phyloP scores from a whole-genome alignment of 2,329 filamentous ascomycete genomes.

The Paramyrothecium sp. region DNA sequence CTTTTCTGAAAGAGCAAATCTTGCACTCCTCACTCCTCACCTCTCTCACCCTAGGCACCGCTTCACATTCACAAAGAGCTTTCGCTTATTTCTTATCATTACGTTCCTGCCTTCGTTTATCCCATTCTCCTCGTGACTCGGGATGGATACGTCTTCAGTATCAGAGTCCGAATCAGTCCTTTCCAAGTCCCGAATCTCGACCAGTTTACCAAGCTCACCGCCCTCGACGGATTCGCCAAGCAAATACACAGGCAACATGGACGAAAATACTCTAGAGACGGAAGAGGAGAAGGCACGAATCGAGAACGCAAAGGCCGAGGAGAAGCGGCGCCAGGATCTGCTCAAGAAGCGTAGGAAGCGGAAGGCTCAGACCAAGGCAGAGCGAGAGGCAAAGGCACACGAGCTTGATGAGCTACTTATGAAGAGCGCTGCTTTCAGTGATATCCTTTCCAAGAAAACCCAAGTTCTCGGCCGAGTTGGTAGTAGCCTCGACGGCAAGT shows the following conservation, averaged over 20 bases:
- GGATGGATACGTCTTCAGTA: conserved; percentile 26
- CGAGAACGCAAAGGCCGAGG: conserved; percentile 47
- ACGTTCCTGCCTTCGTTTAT: not conserved
- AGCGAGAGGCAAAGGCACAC: conserved; percentile 56
- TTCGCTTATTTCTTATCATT: not conserved
- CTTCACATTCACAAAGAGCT: not conserved
- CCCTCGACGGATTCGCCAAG: conserved; percentile 20
- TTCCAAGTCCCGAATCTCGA: conserved; percentile 26
- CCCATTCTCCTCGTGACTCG: not conserved
- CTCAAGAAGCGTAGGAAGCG: conserved; percentile 41
- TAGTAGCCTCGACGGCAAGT: conserved; percentile 57
- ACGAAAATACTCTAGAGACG: conserved; percentile 26
- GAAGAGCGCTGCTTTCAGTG: conserved; percentile 60
- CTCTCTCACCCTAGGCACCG: not conserved
- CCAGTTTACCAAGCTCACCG: conserved; percentile 37
- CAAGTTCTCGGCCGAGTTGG: conserved; percentile 62
- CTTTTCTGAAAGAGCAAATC: not conserved
- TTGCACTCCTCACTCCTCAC: not conserved
- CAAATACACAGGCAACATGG: conserved; percentile 11
- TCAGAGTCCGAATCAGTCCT: conserved; percentile 29
- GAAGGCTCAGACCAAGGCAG: conserved; percentile 50
- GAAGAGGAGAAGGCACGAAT: conserved; percentile 33
- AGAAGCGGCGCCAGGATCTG: conserved; percentile 37
- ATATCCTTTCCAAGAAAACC: conserved; percentile 63
- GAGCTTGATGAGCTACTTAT: conserved; percentile 58